Conservation (phyloP, 257 asterid genomes). For the Salvia hispanica region DNA sequence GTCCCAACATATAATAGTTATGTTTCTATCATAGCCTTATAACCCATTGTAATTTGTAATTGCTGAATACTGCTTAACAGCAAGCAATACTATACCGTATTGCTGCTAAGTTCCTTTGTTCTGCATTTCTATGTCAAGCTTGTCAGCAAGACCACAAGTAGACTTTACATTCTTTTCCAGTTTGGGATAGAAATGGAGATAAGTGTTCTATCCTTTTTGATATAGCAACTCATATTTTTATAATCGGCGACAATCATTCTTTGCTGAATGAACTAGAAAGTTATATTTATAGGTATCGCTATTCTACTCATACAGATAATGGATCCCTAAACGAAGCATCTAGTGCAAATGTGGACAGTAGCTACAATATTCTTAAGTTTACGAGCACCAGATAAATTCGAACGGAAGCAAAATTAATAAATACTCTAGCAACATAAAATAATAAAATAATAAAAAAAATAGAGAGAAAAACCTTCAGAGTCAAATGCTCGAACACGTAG, state of each 20-base stretch:
- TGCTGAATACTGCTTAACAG: not conserved
- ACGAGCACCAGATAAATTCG: slow-evolving; percentile 13
- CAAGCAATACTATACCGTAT: not conserved
- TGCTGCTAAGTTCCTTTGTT: not conserved
- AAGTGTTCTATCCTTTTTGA: too few species aligned
- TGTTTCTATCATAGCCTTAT: not conserved
- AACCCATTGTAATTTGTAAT: not conserved
- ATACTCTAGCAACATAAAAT: not conserved
- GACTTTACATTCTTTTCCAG: not conserved
- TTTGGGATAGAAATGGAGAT: too few species aligned
- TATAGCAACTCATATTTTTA: too few species aligned
- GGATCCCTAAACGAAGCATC: too few species aligned
- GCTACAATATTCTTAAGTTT: not conserved
- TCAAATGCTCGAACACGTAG: slow-evolving; percentile 89
- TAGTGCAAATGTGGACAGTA: not conserved
- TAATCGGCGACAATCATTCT: too few species aligned
- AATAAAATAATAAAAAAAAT: not conserved
- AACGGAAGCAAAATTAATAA: not conserved
- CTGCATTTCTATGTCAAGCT: not conserved
- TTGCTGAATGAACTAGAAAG: too few species aligned
- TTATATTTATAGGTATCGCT: too few species aligned
- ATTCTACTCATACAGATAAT: too few species aligned
- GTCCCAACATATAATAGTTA: not conserved
- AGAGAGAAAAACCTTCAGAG: slow-evolving; percentile 54
- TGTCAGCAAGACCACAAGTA: not conserved